Base-by-base conservation (phyloP, 805 yeast species). In the Yamadazyma nakazawae region DNA sequence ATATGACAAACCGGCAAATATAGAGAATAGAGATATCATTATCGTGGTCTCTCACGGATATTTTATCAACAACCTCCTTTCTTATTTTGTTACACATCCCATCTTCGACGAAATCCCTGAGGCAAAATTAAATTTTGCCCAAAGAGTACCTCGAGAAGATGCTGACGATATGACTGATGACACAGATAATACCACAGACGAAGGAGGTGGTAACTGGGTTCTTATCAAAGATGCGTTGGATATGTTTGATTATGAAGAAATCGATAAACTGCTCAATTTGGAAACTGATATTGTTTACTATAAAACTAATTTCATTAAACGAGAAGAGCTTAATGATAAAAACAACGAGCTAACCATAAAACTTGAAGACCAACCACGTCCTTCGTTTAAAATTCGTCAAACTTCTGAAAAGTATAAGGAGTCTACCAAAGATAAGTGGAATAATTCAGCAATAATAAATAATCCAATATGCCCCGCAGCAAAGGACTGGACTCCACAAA, bases 41-140 rank as follows among this genome's bases (percentile, higher is more conserved):
- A 60, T 72, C 3, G 67, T 72, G 9, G 63, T 72, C 5, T 59
- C 70, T 38, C 77, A 72, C 47, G 77, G 77, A 5, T 72, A 72
- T 53, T 67, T 62, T 39, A 64, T 70, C 30, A 65, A 65, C 45
- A 69, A 67, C 52, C 61, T 72, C 53, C 54, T 72, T 47, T 57
- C 65, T 34, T 71, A 66, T 49, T 72, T 72, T 53, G 62, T 69
- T 43, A 70, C 64, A 51, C 75, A 70, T 54, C 75, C 77, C 7
- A 66, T 71, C 11, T 72, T 72, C 54, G 69, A 70, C 49, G 77
- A 72, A 49, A 68, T 72, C 17, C 74, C 76, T 2, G 75, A 68
- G 48, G 66, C 70, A 16, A 56, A 58, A 26, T 47, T 70, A 31
- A 70, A 68, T 53, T 64, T 46, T 42, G 75, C 77, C 26, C 37